Evolutionary conservation across 768 basidiomycete genomes (phyloP).

Genomic region (Boletus fagicola): DNA sequence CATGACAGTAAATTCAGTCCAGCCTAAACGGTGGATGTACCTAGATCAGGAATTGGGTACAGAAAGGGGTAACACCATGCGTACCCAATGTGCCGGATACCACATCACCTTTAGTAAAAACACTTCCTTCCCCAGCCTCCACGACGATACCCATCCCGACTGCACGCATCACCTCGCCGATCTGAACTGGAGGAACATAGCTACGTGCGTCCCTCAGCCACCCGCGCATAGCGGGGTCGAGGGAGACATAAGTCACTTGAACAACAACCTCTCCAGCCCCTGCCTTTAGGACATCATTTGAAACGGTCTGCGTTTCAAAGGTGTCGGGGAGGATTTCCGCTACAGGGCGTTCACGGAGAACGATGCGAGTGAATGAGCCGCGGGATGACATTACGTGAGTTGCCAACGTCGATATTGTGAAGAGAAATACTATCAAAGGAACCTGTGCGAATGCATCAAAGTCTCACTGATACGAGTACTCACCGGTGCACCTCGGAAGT

Average conservation of each 20-base stretch:
- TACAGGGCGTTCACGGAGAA: constrained; percentile 72
- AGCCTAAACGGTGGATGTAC: constrained; percentile 44
- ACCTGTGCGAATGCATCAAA: background rate
- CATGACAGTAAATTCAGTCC: constrained; percentile 72
- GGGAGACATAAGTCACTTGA: constrained; percentile 71
- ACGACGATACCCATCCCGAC: constrained; percentile 65
- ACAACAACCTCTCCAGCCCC: constrained; percentile 60
- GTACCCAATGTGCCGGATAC: constrained; percentile 64
- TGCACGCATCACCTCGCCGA: background rate
- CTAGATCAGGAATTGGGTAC: background rate
- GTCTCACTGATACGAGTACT: background rate
- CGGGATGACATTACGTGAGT: constrained; percentile 19
- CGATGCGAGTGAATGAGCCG: constrained; percentile 57
- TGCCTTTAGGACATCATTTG: constrained; percentile 52
- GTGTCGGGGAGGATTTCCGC: constrained; percentile 69
- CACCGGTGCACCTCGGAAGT: background rate
- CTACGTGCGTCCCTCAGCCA: constrained; percentile 74
- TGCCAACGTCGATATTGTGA: background rate
- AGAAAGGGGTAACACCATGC: constrained; percentile 16
- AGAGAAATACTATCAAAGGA: background rate
- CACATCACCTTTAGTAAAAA: constrained; percentile 62
- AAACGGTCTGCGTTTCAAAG: constrained; percentile 59
- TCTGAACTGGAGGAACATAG: constrained; percentile 41
- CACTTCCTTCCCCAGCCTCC: constrained; percentile 51
- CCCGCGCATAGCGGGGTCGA: constrained; percentile 89